A percentile compares a stretch with the other conserved stretches of the same genome.
Conservation (phyloP, 495 filamentous ascomycete genomes). For the Astrothelium macrocarpum region DNA sequence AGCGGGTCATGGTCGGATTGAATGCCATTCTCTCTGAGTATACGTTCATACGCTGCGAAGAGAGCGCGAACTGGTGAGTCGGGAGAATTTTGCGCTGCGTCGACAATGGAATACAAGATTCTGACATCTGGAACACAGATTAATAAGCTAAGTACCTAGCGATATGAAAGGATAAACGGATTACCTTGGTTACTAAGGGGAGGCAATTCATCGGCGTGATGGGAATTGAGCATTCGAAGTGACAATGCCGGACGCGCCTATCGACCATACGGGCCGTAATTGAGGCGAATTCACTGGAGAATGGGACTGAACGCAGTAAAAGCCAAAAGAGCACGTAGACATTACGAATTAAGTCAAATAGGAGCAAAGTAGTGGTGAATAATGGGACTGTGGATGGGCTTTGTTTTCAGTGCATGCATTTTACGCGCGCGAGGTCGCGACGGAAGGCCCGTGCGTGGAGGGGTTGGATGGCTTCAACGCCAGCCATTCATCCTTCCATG, state of each 20-base stretch:
- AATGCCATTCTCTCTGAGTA: conserved; percentile 56
- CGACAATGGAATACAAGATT: conserved; percentile 67
- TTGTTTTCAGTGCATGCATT: background rate
- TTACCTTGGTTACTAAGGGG: conserved; percentile 54
- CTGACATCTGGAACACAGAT: conserved; percentile 52
- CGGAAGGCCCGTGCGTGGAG: background rate
- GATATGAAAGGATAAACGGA: conserved; percentile 11
- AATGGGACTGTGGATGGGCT: background rate
- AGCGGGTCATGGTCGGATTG: conserved; percentile 62
- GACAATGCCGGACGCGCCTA: conserved; percentile 17
- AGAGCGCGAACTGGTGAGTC: conserved; percentile 67
- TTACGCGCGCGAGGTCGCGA: background rate
- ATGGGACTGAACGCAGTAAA: background rate
- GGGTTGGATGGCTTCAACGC: background rate
- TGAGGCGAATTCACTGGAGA: background rate
- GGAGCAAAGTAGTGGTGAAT: background rate
- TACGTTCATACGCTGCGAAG: conserved; percentile 67
- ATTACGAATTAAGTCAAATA: background rate
- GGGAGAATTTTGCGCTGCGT: conserved; percentile 54
- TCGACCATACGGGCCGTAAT: conserved; percentile 4
- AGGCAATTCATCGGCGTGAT: conserved; percentile 16
- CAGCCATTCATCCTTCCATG: conserved; percentile 6
- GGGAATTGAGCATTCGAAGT: conserved; percentile 27
- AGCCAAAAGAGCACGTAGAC: background rate
- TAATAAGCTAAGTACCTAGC: background rate